These are phyloP conservation scores for Scutellaria barbata DNA, from an alignment of 257 asterid genomes.

Conservation along the genomic window DNA sequence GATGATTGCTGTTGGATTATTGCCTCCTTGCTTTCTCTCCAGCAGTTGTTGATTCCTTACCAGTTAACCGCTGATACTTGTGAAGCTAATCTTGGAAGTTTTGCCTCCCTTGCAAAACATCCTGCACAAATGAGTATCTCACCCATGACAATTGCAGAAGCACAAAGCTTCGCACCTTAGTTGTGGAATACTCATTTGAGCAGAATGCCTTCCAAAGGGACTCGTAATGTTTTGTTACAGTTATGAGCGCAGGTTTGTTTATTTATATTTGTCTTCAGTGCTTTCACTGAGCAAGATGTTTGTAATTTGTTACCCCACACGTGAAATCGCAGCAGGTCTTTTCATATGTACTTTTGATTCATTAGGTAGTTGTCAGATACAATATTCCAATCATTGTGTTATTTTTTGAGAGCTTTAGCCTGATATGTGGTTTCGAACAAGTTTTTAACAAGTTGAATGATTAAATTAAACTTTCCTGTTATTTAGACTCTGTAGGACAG, in stretches of 20 bases:
- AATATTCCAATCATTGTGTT: background rate
- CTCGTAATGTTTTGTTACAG: slow-evolving; percentile 3
- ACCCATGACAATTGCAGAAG: slow-evolving; percentile 11
- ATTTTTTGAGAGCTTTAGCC: slow-evolving; percentile 6
- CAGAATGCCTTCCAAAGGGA: slow-evolving; percentile 27
- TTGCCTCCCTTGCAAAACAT: slow-evolving; percentile 18
- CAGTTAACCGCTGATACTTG: background rate
- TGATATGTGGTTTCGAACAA: background rate
- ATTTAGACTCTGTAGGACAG: slow-evolving; percentile 17
- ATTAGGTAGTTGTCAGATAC: background rate
- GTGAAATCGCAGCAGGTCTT: no score
- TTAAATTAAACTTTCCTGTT: background rate
- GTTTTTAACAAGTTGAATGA: background rate
- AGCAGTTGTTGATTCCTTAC: background rate
- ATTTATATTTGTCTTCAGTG: slow-evolving; percentile 1
- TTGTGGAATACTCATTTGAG: slow-evolving; percentile 33
- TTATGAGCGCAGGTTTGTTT: background rate
- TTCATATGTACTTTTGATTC: background rate
- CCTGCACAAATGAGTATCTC: slow-evolving; percentile 29
- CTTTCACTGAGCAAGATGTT: background rate
- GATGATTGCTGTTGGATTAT: slow-evolving; percentile 1
- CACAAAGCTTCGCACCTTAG: background rate
- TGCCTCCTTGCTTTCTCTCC: background rate
- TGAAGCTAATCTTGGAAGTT: background rate
- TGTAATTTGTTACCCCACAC: background rate